phyloP scores from a whole-genome alignment of 2,329 filamentous ascomycete species.

The Sporothrix protearum region DNA sequence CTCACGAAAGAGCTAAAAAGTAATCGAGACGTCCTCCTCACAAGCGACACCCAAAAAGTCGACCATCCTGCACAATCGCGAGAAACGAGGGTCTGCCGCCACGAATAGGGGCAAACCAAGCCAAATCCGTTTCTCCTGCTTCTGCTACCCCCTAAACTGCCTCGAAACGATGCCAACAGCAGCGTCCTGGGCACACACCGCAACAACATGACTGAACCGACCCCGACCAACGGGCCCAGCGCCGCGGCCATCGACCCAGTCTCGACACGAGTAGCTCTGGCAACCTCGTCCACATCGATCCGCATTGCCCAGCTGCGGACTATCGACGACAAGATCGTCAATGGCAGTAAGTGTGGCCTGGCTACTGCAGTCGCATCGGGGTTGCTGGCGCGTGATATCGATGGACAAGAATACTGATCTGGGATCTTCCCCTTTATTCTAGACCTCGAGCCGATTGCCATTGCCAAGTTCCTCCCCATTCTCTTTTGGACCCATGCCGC shows the following conservation, averaged over 20 bases:
- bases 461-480: slow-evolving; percentile 60
- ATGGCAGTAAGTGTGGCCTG: slow-evolving; percentile 46
- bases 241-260: slow-evolving; percentile 25
- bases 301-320: slow-evolving; percentile 54
- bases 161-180: slow-evolving; percentile 26
- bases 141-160: slow-evolving; percentile 8
- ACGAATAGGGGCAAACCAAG: slow-evolving; percentile 22
- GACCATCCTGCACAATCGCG: slow-evolving; percentile 14
- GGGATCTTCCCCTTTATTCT: not conserved
- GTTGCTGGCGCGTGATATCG: not conserved
- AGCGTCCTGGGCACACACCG: slow-evolving; percentile 21
- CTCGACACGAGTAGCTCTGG: slow-evolving; percentile 42
- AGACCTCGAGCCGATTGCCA: slow-evolving; percentile 49
- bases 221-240: slow-evolving; percentile 40
- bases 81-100: slow-evolving; percentile 24
- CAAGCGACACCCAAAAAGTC: slow-evolving; percentile 3
- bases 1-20: slow-evolving; percentile 17
- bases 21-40: not conserved
- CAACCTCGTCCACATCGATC: slow-evolving; percentile 58
- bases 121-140: slow-evolving; percentile 19
- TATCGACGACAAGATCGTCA: slow-evolving; percentile 55
- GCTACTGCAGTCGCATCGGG: not conserved
- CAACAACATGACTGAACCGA: slow-evolving; percentile 49
- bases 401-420: not conserved
- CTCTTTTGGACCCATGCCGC: slow-evolving; percentile 84